A percentile compares a stretch with the other conserved stretches of the same genome.
Evolutionary conservation across 768 basidiomycete species (phyloP).

Genomic region (Hortiboletus campestris): DNA sequence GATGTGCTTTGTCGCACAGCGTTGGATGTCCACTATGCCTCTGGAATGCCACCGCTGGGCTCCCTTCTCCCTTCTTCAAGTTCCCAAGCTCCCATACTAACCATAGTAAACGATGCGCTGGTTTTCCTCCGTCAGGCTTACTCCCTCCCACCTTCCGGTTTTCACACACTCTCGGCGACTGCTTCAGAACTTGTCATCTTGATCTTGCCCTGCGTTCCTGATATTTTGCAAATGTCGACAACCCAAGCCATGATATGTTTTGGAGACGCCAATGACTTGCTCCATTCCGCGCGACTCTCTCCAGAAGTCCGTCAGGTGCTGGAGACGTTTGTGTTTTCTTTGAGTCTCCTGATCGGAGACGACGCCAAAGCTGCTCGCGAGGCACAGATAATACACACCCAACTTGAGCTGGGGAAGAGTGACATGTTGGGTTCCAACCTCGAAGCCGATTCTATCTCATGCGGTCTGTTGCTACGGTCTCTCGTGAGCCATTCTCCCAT

Average conservation of each 20-base stretch:
- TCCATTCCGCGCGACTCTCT: constrained; percentile 53
- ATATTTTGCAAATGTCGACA: constrained; percentile 60
- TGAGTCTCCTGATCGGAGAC: constrained; percentile 63
- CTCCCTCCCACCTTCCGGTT: constrained; percentile 46
- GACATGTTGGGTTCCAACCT: constrained; percentile 57
- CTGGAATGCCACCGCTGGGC: constrained; percentile 49
- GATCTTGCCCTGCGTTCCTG: constrained; percentile 57
- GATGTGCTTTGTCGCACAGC: constrained; percentile 67
- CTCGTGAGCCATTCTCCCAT: constrained; percentile 43
- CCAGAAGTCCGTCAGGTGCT: constrained; percentile 53
- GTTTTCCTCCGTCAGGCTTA: constrained; percentile 57
- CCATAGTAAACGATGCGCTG: constrained; percentile 59
- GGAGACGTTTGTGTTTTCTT: constrained; percentile 56
- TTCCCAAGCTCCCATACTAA: constrained; percentile 47
- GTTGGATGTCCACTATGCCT: constrained; percentile 61
- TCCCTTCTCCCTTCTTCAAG: constrained; percentile 54
- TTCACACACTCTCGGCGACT: constrained; percentile 56
- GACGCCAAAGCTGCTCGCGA: constrained; percentile 70
- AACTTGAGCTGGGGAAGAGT: constrained; percentile 55
- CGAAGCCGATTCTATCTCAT: constrained; percentile 63
- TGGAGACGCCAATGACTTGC: constrained; percentile 51
- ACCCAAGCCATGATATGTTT: constrained; percentile 53
- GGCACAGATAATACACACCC: constrained; percentile 70
- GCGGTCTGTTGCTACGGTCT: constrained; percentile 58
- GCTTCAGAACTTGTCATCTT: constrained; percentile 64